phyloP scores from a whole-genome alignment of 2,329 filamentous ascomycete species.

The Trichoderma aggressivum region DNA sequence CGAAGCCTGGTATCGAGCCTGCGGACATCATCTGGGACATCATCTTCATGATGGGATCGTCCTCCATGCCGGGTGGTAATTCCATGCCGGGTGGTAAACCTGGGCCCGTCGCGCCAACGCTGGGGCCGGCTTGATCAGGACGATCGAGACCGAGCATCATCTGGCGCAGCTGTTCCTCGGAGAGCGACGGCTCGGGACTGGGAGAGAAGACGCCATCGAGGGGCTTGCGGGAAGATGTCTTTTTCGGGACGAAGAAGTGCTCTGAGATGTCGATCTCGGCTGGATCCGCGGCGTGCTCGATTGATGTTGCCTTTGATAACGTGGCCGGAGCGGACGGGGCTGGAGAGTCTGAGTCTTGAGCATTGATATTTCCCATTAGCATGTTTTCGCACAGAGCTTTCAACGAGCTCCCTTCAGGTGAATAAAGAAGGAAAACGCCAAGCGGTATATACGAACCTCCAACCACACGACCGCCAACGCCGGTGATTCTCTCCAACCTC shows the following conservation, averaged over 20 bases:
- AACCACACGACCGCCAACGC: constrained; percentile 50
- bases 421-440: background rate
- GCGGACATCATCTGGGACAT: constrained; percentile 65
- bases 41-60: constrained; percentile 57
- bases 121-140: constrained; percentile 24
- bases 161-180: constrained; percentile 61
- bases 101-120: constrained; percentile 22
- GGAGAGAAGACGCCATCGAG: constrained; percentile 30
- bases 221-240: constrained; percentile 23
- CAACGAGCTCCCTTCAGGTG: background rate
- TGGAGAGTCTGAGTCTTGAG: constrained; percentile 18
- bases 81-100: constrained; percentile 26
- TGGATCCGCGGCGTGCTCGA: constrained; percentile 53
- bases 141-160: constrained; percentile 59
- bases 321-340: constrained; percentile 27
- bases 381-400: background rate
- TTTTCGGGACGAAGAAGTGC: constrained; percentile 61
- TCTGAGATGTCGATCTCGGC: constrained; percentile 78
- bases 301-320: constrained; percentile 25
- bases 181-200: constrained; percentile 37
- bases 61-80: constrained; percentile 25
- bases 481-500: constrained; percentile 71
- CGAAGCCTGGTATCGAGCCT: constrained; percentile 25
- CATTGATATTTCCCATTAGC: background rate
- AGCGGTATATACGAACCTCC: constrained; percentile 28